Evolutionary conservation across 2,329 filamentous ascomycete species (phyloP).

Genomic region (Aspergillus pseudoterreus): DNA sequence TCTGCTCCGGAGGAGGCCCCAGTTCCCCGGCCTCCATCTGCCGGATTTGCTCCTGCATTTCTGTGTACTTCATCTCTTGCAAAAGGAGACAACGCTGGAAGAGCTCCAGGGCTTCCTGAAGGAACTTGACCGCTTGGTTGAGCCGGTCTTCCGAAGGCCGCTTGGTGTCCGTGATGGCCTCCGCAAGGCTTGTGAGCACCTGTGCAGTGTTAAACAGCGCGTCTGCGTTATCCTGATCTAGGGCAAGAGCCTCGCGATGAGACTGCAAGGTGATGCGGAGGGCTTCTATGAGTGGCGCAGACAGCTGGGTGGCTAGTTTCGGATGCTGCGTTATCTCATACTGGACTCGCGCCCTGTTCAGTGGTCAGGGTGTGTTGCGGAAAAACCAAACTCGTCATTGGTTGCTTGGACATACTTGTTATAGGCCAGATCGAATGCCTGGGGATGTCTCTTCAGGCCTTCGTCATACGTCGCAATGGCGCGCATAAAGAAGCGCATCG

Average conservation of each 20-base stretch:
- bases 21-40: slow-evolving; percentile 32
- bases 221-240: slow-evolving; percentile 63
- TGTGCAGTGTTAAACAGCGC: slow-evolving; percentile 69
- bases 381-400: neutral
- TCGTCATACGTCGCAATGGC: slow-evolving; percentile 65
- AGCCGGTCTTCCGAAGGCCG: slow-evolving; percentile 41
- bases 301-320: slow-evolving; percentile 57
- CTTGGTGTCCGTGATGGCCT: slow-evolving; percentile 54
- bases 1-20: slow-evolving; percentile 11
- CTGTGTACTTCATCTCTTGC: slow-evolving; percentile 49
- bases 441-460: slow-evolving; percentile 58
- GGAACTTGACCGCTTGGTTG: slow-evolving; percentile 47
- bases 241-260: slow-evolving; percentile 57
- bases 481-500: slow-evolving; percentile 55
- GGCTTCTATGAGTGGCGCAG: slow-evolving; percentile 50
- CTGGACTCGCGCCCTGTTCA: slow-evolving; percentile 61
- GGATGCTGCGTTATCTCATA: slow-evolving; percentile 67
- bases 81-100: slow-evolving; percentile 55
- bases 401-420: slow-evolving; percentile 57
- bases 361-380: slow-evolving; percentile 9
- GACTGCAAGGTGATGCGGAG: slow-evolving; percentile 60
- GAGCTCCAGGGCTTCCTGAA: slow-evolving; percentile 60
- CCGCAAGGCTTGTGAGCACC: slow-evolving; percentile 63
- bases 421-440: slow-evolving; percentile 67
- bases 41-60: slow-evolving; percentile 42